These are phyloP conservation scores for Didymella glomerata DNA, from an alignment of 2,329 filamentous ascomycete genomes.

Conservation along the genomic window DNA sequence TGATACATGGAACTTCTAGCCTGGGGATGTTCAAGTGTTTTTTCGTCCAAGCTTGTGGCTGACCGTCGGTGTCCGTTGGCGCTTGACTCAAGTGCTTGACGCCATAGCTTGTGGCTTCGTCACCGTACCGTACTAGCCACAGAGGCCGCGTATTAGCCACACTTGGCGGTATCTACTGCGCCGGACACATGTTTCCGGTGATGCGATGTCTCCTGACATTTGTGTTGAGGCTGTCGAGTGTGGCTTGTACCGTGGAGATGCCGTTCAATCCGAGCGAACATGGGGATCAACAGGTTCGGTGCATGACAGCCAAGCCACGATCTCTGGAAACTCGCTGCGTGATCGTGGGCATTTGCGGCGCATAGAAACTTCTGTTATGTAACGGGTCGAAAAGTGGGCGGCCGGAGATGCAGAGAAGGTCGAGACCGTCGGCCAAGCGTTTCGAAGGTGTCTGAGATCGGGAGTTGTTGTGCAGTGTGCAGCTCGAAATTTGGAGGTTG, in stretches of 20 bases:
- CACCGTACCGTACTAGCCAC: slow-evolving; percentile 15
- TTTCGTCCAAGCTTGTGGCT: slow-evolving; percentile 19
- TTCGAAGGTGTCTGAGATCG: slow-evolving; percentile 16
- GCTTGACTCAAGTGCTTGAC: slow-evolving; percentile 13
- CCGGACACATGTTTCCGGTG: slow-evolving; percentile 1
- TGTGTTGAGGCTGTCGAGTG: slow-evolving; percentile 6
- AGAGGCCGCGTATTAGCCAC: slow-evolving; percentile 15
- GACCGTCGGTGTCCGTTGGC: slow-evolving; percentile 3
- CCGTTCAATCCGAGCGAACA: slow-evolving; percentile 13
- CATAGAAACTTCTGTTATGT: slow-evolving; percentile 19
- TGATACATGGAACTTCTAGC: slow-evolving; percentile 22
- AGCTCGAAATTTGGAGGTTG: slow-evolving; percentile 1
- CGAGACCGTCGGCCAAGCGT: slow-evolving; percentile 19
- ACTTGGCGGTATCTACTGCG: slow-evolving; percentile 7
- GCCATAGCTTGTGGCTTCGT: slow-evolving; percentile 15
- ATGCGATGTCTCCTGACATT: background rate
- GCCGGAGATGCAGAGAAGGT: slow-evolving; percentile 2
- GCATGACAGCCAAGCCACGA: slow-evolving; percentile 18
- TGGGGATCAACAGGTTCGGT: slow-evolving; percentile 16
- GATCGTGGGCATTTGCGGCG: slow-evolving; percentile 10
- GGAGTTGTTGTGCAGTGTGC: slow-evolving; percentile 1
- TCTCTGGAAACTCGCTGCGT: slow-evolving; percentile 8
- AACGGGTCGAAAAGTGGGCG: slow-evolving; percentile 13
- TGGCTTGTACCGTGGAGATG: slow-evolving; percentile 14
- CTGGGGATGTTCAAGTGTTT: slow-evolving; percentile 3